Evolutionary conservation across 768 basidiomycete genomes (phyloP).

Genomic region (Coprinopsis cinerea): DNA sequence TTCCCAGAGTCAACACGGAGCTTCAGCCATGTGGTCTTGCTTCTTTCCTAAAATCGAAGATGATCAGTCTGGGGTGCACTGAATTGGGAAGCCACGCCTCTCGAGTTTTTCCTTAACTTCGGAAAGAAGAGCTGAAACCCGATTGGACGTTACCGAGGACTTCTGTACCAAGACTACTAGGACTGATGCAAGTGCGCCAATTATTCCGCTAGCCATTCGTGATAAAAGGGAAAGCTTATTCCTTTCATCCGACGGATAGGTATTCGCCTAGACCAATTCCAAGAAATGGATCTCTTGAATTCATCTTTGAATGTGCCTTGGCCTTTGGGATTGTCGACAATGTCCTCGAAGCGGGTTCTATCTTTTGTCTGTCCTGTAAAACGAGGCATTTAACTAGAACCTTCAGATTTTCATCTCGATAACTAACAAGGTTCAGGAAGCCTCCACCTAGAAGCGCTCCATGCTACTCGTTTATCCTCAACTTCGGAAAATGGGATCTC

Average conservation of each 20-base stretch:
- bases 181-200: no score
- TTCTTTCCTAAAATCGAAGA: background rate
- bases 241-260: background rate
- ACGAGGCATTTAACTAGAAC: no score
- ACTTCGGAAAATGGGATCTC: background rate
- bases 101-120: constrained; percentile 1
- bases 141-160: background rate
- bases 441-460: background rate
- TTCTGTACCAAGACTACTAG: no score
- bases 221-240: no score
- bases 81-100: background rate
- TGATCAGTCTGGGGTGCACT: background rate
- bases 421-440: background rate
- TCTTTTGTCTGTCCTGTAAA: no score
- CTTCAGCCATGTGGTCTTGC: background rate
- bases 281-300: no score
- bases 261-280: no score
- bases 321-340: no score
- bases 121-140: background rate
- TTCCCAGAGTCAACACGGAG: background rate
- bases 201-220: no score
- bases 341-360: no score
- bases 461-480: background rate
- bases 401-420: no score
- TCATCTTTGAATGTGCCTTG: no score